These are phyloP conservation scores for Hyphodiscus hymeniophilus DNA, from an alignment of 495 filamentous ascomycete genomes.

Conservation along the genomic window DNA sequence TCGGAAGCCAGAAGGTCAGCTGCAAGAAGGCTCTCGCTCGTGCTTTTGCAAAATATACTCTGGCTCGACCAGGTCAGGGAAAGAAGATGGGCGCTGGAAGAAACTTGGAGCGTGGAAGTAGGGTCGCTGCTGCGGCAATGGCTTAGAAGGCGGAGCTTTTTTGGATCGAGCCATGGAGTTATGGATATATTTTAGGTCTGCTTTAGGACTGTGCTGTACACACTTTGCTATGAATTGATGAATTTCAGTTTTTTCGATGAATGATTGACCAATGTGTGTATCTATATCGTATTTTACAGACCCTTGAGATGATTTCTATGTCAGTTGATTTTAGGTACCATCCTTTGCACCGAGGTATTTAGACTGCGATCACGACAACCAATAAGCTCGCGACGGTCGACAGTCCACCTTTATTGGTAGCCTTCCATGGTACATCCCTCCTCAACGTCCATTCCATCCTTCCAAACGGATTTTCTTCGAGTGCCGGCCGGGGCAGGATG, in stretches of 20 bases:
- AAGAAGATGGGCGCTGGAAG: constrained; percentile 16
- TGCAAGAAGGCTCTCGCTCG: constrained; percentile 95
- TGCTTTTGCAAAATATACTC: constrained; percentile 92
- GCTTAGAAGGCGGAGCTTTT: constrained; percentile 9
- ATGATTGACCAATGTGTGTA: too few relatives aligned
- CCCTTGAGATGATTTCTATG: too few relatives aligned
- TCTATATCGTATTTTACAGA: too few relatives aligned
- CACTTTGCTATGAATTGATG: constrained; percentile 17
- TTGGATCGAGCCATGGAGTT: background rate
- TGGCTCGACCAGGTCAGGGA: constrained; percentile 34
- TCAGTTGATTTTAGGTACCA: too few relatives aligned
- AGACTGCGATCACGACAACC: too few relatives aligned
- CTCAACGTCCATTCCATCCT: too few relatives aligned
- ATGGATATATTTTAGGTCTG: constrained; percentile 6
- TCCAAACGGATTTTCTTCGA: too few relatives aligned
- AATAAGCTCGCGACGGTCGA: too few relatives aligned
- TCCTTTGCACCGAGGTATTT: too few relatives aligned
- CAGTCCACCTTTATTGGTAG: too few relatives aligned
- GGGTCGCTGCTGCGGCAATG: constrained; percentile 14
- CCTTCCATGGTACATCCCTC: too few relatives aligned
- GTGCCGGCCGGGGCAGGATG: too few relatives aligned
- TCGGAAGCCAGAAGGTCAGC: constrained; percentile 93
- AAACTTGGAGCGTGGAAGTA: constrained; percentile 14
- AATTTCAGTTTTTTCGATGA: background rate
- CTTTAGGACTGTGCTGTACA: constrained; percentile 8